phyloP scores from a whole-genome alignment of 306 rosid genomes.

The Aeschynomene evenia region DNA sequence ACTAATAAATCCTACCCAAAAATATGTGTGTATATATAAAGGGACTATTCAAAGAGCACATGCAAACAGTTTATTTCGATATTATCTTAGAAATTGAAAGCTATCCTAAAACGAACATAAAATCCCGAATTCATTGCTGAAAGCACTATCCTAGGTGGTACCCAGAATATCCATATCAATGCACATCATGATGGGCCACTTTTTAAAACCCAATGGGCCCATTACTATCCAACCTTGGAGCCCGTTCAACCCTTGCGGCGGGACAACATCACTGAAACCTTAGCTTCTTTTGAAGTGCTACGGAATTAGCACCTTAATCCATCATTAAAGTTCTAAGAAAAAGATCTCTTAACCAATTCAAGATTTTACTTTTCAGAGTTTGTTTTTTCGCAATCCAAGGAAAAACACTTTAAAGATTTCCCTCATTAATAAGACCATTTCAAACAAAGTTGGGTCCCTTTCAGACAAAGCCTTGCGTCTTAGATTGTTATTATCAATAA shows the following conservation, averaged over 20 bases:
- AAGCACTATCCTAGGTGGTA: too few relatives aligned
- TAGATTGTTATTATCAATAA: conserved; percentile 13
- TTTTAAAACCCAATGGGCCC: neutral
- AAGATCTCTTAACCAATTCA: neutral
- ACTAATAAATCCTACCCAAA: too few relatives aligned
- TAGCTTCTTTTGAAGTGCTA: neutral
- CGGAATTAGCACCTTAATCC: neutral
- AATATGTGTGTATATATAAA: too few relatives aligned
- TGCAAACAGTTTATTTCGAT: too few relatives aligned
- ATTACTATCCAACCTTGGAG: neutral
- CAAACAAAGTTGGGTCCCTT: conserved; percentile 7
- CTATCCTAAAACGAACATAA: too few relatives aligned
- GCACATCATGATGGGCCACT: neutral
- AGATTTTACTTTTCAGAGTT: neutral
- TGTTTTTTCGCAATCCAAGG: neutral
- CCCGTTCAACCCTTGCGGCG: neutral
- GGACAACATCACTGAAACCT: neutral
- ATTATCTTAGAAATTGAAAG: too few relatives aligned
- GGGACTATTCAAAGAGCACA: too few relatives aligned
- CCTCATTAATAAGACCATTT: neutral
- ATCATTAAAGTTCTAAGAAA: neutral
- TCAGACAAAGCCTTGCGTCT: neutral
- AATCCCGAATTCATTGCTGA: too few relatives aligned
- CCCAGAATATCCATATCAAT: neutral
- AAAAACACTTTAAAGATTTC: neutral